phyloP scores from a whole-genome alignment of 139 green algal species.

The Chlamydomonas sphaeroides region DNA sequence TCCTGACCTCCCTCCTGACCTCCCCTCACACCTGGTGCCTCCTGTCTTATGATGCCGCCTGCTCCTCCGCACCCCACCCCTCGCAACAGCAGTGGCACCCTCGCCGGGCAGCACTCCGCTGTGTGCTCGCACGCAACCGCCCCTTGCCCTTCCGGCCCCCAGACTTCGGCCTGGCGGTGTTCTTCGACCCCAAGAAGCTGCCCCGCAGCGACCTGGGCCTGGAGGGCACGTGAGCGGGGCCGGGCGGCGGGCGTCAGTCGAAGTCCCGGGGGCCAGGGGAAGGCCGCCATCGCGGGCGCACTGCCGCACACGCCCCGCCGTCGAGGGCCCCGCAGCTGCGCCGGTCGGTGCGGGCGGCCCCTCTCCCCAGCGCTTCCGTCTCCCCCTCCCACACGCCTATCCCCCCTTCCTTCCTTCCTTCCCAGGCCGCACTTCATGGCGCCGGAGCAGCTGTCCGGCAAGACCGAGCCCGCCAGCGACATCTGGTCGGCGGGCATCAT shows the following conservation, averaged over 20 bases:
- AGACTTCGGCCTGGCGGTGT: slow-evolving; percentile 93
- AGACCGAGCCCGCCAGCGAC: slow-evolving; percentile 79
- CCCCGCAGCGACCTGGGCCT: slow-evolving; percentile 84
- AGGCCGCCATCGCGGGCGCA: too few species aligned
- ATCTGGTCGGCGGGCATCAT: slow-evolving; percentile 92
- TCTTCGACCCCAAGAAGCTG: slow-evolving; percentile 79
- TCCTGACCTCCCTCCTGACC: background rate
- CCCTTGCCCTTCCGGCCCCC: background rate
- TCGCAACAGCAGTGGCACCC: too few species aligned
- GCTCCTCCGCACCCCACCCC: too few species aligned
- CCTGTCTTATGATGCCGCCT: too few species aligned
- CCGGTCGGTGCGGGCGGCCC: too few species aligned
- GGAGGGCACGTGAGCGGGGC: slow-evolving; percentile 79
- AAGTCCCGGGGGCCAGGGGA: too few species aligned
- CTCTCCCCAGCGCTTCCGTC: too few species aligned
- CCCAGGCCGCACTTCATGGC: slow-evolving; percentile 71
- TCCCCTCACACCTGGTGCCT: background rate
- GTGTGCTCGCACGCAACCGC: too few species aligned
- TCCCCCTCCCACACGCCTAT: background rate
- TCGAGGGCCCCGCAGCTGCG: too few species aligned
- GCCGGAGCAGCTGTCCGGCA: slow-evolving; percentile 79
- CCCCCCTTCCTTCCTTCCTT: background rate
- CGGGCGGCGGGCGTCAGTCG: background rate
- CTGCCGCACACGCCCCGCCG: too few species aligned
- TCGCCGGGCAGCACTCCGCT: too few species aligned